A percentile compares a stretch with the other conserved stretches of the same genome.
These are phyloP conservation scores for Blastobotrys raffinosifermentans DNA, from an alignment of 1,139 yeast species.

Conservation along the genomic window DNA sequence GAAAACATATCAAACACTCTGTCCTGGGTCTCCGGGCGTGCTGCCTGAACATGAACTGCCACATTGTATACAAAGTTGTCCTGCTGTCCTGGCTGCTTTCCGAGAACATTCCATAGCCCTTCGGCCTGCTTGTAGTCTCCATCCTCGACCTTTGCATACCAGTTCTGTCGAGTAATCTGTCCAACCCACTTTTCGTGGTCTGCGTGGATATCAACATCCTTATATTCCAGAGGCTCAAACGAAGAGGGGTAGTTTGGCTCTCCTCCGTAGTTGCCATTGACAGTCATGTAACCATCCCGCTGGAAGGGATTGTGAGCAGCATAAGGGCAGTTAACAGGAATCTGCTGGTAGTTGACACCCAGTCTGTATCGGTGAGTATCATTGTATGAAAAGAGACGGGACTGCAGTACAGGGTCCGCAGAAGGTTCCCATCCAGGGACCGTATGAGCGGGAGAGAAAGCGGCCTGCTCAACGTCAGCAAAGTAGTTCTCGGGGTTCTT, in stretches of 20 bases:
- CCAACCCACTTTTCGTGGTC: conserved; percentile 87
- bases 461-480: conserved; percentile 79
- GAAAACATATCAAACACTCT: conserved; percentile 71
- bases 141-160: conserved; percentile 63
- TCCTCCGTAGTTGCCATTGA: conserved; percentile 71
- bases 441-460: conserved; percentile 77
- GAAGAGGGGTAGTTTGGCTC: conserved; percentile 59
- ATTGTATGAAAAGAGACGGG: conserved; percentile 77
- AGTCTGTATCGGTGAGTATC: conserved; percentile 72
- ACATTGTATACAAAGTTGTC: conserved; percentile 77
- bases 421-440: conserved; percentile 82
- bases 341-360: conserved; percentile 65
- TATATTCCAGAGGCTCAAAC: conserved; percentile 46
- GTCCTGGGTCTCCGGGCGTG: conserved; percentile 73
- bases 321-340: conserved; percentile 60
- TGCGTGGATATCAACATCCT: conserved; percentile 38
- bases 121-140: conserved; percentile 68
- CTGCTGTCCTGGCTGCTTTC: conserved; percentile 60
- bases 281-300: conserved; percentile 84
- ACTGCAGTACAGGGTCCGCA: conserved; percentile 83
- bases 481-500: conserved; percentile 72
- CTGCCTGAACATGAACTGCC: conserved; percentile 65
- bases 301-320: conserved; percentile 39
- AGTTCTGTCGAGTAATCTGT: conserved; percentile 81
- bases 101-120: conserved; percentile 61